These are phyloP conservation scores for Russula griseocarnosa DNA, from an alignment of 768 basidiomycete species.

Conservation along the genomic window DNA sequence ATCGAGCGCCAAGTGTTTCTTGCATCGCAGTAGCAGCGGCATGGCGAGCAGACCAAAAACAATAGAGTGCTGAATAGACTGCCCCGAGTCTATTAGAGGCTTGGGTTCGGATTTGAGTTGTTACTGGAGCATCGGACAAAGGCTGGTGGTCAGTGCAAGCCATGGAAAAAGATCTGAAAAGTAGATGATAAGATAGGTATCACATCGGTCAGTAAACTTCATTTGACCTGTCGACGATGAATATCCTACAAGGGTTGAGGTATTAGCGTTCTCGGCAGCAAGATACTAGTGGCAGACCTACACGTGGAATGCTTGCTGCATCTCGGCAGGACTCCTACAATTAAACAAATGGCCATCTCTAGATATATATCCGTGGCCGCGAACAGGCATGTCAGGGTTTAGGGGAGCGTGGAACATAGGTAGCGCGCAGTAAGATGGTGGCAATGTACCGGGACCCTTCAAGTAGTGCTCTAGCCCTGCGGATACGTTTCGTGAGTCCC, in stretches of 20 bases:
- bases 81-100: conserved; percentile 53
- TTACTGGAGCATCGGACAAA: conserved; percentile 41
- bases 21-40: conserved; percentile 35
- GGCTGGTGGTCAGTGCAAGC: conserved; percentile 39
- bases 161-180: conserved; percentile 52
- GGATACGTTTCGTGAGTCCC: background rate
- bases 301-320: conserved; percentile 59
- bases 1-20: conserved; percentile 12
- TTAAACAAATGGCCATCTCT: conserved; percentile 52
- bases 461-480: conserved; percentile 50
- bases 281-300: conserved; percentile 35
- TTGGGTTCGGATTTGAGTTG: conserved; percentile 36
- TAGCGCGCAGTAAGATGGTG: conserved; percentile 52
- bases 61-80: conserved; percentile 51
- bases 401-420: conserved; percentile 49
- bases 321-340: conserved; percentile 50
- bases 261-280: background rate
- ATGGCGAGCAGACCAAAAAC: conserved; percentile 54
- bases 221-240: conserved; percentile 47
- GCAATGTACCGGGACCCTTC: conserved; percentile 33
- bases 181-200: background rate
- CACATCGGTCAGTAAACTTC: background rate
- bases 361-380: conserved; percentile 46
- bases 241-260: conserved; percentile 38
- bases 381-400: conserved; percentile 32